Evolutionary conservation across 352 stramenopile genomes (phyloP).

Genomic region (Globisporangium apiculatum): DNA sequence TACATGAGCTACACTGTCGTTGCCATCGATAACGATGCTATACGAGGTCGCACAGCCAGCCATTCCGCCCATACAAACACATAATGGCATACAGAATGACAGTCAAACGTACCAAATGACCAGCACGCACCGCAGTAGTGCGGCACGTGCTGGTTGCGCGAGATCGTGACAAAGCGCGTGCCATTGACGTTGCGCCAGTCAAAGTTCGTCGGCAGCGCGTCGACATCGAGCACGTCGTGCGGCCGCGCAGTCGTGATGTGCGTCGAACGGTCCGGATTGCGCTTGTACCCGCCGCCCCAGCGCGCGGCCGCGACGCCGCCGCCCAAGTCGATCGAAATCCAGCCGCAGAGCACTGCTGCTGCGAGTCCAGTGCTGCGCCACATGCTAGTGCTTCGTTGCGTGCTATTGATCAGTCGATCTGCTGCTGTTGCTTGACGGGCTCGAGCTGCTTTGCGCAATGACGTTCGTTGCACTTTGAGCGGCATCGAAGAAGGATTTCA

Average conservation of each 20-base stretch:
- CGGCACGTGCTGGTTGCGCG: slow-evolving; percentile 82
- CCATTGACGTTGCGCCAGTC: slow-evolving; percentile 88
- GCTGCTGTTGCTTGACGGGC: neutral
- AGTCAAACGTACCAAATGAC: slow-evolving; percentile 52
- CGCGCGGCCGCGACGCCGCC: neutral
- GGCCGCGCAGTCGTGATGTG: slow-evolving; percentile 51
- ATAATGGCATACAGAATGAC: neutral
- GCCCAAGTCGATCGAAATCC: neutral
- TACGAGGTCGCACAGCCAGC: too few species aligned
- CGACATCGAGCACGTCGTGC: slow-evolving; percentile 55
- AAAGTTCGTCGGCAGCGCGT: slow-evolving; percentile 88
- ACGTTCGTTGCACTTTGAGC: neutral
- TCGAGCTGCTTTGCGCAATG: neutral
- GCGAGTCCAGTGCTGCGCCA: slow-evolving; percentile 5
- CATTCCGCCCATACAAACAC: too few species aligned
- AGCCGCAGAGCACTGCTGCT: neutral
- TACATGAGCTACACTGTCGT: neutral
- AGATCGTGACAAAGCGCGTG: slow-evolving; percentile 79
- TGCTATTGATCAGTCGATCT: too few species aligned
- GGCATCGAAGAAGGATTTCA: neutral
- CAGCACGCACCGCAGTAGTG: slow-evolving; percentile 89
- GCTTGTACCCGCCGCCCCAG: slow-evolving; percentile 57
- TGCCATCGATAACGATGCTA: too few species aligned
- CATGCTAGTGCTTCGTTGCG: slow-evolving; percentile 11
- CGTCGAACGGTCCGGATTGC: slow-evolving; percentile 61